Percentiles rank a stretch among this genome's conserved stretches.
Conservation (phyloP, 192 early-diverging fungal genomes). For the Polychytrium aggregatum region DNA sequence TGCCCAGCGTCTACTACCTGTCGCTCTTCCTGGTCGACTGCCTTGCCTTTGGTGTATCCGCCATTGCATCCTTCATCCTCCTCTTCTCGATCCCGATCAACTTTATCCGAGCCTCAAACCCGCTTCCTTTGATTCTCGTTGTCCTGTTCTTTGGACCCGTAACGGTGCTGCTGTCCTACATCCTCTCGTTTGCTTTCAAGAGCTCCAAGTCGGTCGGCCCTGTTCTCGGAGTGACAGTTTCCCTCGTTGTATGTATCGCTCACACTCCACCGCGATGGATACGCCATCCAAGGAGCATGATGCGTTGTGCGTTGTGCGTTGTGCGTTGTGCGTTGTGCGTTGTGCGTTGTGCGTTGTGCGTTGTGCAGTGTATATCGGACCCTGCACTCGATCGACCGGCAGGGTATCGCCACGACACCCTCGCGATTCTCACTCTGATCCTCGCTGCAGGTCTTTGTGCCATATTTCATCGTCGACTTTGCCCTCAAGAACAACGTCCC, state of each 20-base stretch:
- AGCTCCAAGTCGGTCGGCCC: constrained; percentile 21
- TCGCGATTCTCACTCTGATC: too few relatives aligned
- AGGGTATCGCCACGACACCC: too few relatives aligned
- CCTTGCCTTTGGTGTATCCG: constrained; percentile 11
- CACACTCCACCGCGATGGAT: constrained; percentile 24
- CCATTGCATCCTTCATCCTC: constrained; percentile 12
- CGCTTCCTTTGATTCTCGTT: constrained; percentile 12
- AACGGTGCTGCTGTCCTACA: constrained; percentile 20
- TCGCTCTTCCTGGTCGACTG: constrained; percentile 19
- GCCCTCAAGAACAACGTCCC: constrained; percentile 15
- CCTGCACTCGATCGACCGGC: too few relatives aligned
- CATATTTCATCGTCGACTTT: constrained; percentile 32
- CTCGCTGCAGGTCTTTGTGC: constrained; percentile 31
- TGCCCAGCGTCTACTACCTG: constrained; percentile 15
- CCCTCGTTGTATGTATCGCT: constrained; percentile 29
- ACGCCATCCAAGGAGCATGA: too few relatives aligned
- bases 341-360: too few relatives aligned
- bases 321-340: too few relatives aligned
- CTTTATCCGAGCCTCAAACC: constrained; percentile 4
- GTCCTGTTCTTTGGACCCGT: constrained; percentile 5
- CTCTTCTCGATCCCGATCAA: constrained; percentile 15
- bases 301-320: too few relatives aligned
- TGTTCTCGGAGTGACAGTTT: constrained; percentile 15
- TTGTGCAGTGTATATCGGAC: too few relatives aligned
- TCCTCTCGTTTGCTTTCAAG: constrained; percentile 22